Base-by-base conservation (phyloP, 148 eudicot genomes). In the Euryodendron excelsum region DNA sequence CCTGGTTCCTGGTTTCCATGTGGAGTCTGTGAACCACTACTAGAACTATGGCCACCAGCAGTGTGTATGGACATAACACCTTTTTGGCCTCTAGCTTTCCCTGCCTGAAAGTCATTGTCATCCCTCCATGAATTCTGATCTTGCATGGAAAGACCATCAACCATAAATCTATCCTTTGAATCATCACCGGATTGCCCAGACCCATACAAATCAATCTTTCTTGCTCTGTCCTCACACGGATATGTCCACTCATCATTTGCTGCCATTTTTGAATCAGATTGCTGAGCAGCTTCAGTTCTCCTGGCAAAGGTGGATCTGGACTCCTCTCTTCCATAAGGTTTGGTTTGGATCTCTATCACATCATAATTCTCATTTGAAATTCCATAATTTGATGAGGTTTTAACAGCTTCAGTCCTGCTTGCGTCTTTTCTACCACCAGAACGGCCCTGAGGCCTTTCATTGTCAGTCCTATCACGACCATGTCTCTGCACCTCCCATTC, bases 341-440 rank as follows among this genome's bases (percentile, higher is more conserved):
- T 94, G 28, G 94, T 86, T 62, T 91, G 96, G 73, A 95, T 95
- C 89, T 95, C 98, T 84, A 93, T 95, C 65, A 91, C 94, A 81
- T 93, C 98, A 82, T 93, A 91, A 76, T 93, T 93, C 66, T 90
- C 92, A 25, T 89, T 93, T 56, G 98, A 89, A 65, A 89, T 90
- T 77, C 98, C 98, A 80, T 89, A 90, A 50, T 85, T 90, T 1
- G 96, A 89, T 60, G 98, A 92, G 73, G 98, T 90, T 89, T 94
- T 94, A 50, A 92, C 90, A 83, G 90, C 95, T 83, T 88, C 97
- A 50, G 93, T 88, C 83, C 89, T 79, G 82, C 77, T 90, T 39
- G 36, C 72, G 48, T 92, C 98, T 80, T 89, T 94, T 78, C 98
- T 88, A 78, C 85, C 89, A 50, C 88, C 93, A 80, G 72, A 31